These are phyloP conservation scores for Aquilaria sinensis DNA, from an alignment of 345 rosid species.

Conservation along the genomic window DNA sequence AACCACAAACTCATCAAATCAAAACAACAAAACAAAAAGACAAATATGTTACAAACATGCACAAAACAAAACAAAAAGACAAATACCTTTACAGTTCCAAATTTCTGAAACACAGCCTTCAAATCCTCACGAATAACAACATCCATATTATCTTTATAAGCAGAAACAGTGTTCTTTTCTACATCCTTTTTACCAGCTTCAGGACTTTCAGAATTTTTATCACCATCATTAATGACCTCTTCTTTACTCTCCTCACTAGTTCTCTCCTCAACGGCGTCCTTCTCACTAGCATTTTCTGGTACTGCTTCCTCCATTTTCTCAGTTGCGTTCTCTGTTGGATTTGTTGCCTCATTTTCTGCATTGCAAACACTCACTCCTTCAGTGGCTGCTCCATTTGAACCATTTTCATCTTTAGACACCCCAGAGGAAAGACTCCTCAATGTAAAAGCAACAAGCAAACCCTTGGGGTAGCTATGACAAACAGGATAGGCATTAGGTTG, in stretches of 20 bases:
- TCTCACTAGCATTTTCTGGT: slow-evolving; percentile 11
- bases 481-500: slow-evolving; percentile 14
- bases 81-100: slow-evolving; percentile 80
- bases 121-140: slow-evolving; percentile 92
- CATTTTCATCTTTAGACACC: slow-evolving; percentile 28
- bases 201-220: slow-evolving; percentile 38
- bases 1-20: neutral
- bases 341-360: slow-evolving; percentile 23
- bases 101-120: slow-evolving; percentile 58
- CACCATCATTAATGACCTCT: slow-evolving; percentile 22
- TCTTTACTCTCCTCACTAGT: slow-evolving; percentile 26
- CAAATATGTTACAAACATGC: neutral
- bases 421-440: slow-evolving; percentile 46
- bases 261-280: slow-evolving; percentile 28
- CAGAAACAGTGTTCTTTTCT: slow-evolving; percentile 34
- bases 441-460: slow-evolving; percentile 75
- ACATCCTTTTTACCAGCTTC: slow-evolving; percentile 24
- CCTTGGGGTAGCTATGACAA: slow-evolving; percentile 69
- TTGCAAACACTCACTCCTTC: slow-evolving; percentile 19
- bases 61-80: neutral
- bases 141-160: slow-evolving; percentile 47
- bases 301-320: slow-evolving; percentile 18
- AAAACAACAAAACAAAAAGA: neutral
- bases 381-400: slow-evolving; percentile 22
- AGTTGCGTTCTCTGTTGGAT: slow-evolving; percentile 18